These are phyloP conservation scores for Rhodotorula sp. DNA, from an alignment of 1,284 basidiomycete genomes.

Conservation along the genomic window DNA sequence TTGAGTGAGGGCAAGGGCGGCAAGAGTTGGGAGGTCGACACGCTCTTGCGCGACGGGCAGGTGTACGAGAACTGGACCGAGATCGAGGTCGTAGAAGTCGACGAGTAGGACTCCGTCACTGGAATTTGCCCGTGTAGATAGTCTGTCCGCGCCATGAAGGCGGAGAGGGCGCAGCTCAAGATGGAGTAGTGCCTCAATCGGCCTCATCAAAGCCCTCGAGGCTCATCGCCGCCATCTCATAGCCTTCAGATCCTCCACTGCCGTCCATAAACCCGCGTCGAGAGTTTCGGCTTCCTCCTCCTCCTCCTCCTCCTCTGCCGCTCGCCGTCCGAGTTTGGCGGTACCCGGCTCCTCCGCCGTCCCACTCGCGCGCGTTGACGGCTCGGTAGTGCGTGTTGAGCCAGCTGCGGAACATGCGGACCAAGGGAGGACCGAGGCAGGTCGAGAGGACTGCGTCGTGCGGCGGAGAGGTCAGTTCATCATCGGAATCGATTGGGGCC, in stretches of 20 bases:
- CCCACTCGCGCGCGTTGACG: conserved; percentile 2
- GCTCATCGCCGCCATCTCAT: conserved; percentile 18
- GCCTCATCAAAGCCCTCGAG: not conserved
- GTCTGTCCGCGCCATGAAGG: not conserved
- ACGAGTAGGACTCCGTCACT: not conserved
- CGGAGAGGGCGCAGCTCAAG: not conserved
- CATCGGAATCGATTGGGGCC: not conserved
- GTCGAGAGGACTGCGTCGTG: conserved; percentile 15
- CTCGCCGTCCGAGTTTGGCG: not conserved
- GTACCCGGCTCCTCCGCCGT: conserved; percentile 4
- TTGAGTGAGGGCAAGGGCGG: not conserved
- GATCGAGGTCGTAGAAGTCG: conserved; percentile 19
- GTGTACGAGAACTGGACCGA: conserved; percentile 39
- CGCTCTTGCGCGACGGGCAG: conserved; percentile 24
- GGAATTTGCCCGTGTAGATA: not conserved
- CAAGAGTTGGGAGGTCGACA: conserved; percentile 30
- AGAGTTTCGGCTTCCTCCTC: too few relatives aligned
- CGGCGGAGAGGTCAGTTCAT: too few relatives aligned
- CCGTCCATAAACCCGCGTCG: conserved; percentile 13
- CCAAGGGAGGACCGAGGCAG: conserved; percentile 12
- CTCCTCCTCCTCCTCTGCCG: not conserved
- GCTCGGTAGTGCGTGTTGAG: conserved; percentile 13
- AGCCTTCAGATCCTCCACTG: conserved; percentile 8
- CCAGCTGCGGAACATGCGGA: not conserved
- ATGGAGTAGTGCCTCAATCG: not conserved